Conservation (phyloP, 2,329 filamentous ascomycete genomes). For the Apiospora aurea region DNA sequence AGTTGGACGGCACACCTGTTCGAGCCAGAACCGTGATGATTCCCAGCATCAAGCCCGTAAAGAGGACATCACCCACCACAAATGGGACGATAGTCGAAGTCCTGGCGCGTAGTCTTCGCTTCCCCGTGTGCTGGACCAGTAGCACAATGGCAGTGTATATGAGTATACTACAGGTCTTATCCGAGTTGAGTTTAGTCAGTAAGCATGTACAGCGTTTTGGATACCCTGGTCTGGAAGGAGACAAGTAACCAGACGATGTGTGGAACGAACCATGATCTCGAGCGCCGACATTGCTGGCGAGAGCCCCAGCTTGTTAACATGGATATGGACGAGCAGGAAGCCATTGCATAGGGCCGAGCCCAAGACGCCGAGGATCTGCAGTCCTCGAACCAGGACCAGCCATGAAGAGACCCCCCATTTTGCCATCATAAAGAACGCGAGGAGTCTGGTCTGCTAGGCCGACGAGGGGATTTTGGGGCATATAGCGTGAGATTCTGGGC, state of each 20-base stretch:
- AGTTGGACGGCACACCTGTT: slow-evolving; percentile 44
- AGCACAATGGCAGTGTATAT: slow-evolving; percentile 44
- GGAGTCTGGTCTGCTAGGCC: not conserved
- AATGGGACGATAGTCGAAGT: slow-evolving; percentile 38
- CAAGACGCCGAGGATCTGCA: slow-evolving; percentile 43
- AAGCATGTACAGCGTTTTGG: not conserved
- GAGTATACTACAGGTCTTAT: slow-evolving; percentile 40
- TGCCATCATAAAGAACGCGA: slow-evolving; percentile 22
- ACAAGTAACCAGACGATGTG: not conserved
- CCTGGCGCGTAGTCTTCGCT: slow-evolving; percentile 33
- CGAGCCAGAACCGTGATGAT: slow-evolving; percentile 44
- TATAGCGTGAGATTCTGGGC: not conserved
- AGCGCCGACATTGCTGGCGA: slow-evolving; percentile 40
- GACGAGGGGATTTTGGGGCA: not conserved
- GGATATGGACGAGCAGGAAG: slow-evolving; percentile 43
- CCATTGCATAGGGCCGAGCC: slow-evolving; percentile 44
- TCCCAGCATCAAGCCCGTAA: slow-evolving; percentile 41
- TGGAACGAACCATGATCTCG: slow-evolving; percentile 45
- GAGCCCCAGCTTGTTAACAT: slow-evolving; percentile 37
- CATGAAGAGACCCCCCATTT: slow-evolving; percentile 44
- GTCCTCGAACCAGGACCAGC: slow-evolving; percentile 41
- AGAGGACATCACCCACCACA: slow-evolving; percentile 41
- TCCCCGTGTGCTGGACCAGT: slow-evolving; percentile 41
- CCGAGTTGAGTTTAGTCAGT: slow-evolving; percentile 28
- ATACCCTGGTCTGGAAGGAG: not conserved